phyloP scores from a whole-genome alignment of 352 stramenopile genomes.

The Phytopythium sindhum region DNA sequence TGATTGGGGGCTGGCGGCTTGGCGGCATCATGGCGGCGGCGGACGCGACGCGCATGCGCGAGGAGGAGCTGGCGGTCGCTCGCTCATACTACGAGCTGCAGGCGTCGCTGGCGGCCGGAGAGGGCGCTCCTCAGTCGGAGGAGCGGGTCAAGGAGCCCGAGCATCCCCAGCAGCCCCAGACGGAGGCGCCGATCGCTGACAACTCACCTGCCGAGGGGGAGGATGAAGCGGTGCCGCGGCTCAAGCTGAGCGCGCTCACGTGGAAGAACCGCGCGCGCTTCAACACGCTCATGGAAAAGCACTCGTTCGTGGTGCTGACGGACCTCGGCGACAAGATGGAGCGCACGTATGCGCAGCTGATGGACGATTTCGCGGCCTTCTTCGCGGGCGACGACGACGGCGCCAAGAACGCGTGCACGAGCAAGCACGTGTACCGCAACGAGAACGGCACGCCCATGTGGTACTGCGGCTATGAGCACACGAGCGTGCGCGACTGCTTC shows the following conservation, averaged over 20 bases:
- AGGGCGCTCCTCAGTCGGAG: not conserved
- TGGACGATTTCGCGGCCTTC: conserved; percentile 39
- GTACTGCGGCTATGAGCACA: conserved; percentile 61
- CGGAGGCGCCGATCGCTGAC: not conserved
- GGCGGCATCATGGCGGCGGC: not conserved
- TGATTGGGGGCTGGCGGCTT: not conserved
- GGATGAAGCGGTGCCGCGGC: conserved; percentile 25
- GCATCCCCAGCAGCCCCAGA: not conserved
- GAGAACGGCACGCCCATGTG: conserved; percentile 58
- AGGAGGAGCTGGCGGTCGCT: conserved; percentile 3
- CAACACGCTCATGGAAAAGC: conserved; percentile 47
- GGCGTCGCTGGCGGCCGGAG: not conserved
- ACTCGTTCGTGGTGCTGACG: conserved; percentile 62
- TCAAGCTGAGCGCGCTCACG: conserved; percentile 40
- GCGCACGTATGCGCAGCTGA: conserved; percentile 27
- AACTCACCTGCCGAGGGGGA: not conserved
- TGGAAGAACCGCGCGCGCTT: conserved; percentile 48
- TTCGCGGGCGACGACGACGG: conserved; percentile 37
- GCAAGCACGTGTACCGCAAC: conserved; percentile 56
- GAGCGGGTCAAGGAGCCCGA: not conserved
- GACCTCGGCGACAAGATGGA: conserved; percentile 44
- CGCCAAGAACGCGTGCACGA: conserved; percentile 41
- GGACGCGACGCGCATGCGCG: not conserved
- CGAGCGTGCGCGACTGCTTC: conserved; percentile 56
- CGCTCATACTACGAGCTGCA: conserved; percentile 3